A percentile compares a stretch with the other conserved stretches of the same genome.
Conservation (phyloP, 164 flowering plant genomes). For the Cinnamomum micranthum region DNA sequence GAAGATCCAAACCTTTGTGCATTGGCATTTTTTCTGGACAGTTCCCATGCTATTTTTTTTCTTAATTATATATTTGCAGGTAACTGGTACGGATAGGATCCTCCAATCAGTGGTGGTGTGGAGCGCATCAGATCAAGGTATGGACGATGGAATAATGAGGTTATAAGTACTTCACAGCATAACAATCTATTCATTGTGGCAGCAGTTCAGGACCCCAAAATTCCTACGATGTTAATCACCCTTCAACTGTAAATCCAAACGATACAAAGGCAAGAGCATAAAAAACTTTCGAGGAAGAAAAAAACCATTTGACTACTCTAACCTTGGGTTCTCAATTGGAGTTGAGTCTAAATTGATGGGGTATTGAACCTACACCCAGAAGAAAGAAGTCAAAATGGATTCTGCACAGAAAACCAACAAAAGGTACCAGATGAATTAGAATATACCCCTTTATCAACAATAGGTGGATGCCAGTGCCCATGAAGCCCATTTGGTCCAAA, state of each 20-base stretch:
- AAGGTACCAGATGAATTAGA: not conserved
- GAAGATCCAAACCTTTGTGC: too few species aligned
- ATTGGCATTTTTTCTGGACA: too few species aligned
- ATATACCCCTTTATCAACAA: slow-evolving; percentile 53
- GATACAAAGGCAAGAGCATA: not conserved
- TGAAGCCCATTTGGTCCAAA: slow-evolving; percentile 87
- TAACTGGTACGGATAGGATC: not conserved
- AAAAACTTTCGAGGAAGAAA: not conserved
- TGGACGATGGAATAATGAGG: not conserved
- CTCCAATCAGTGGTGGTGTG: too few species aligned
- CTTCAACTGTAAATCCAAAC: not conserved
- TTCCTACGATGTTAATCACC: not conserved
- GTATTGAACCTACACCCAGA: slow-evolving; percentile 59
- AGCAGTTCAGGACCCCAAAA: not conserved
- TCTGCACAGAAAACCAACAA: slow-evolving; percentile 5
- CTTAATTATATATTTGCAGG: not conserved
- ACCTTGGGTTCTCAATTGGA: slow-evolving; percentile 84
- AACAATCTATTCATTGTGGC: not conserved
- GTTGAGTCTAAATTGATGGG: slow-evolving; percentile 71
- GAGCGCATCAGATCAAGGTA: too few species aligned
- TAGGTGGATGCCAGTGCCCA: slow-evolving; percentile 83
- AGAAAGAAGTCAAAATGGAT: slow-evolving; percentile 16
- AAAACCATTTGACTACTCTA: slow-evolving; percentile 4
- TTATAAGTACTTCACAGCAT: too few species aligned
- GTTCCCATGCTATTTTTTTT: too few species aligned